These are phyloP conservation scores for Epichloe gansuensis DNA, from an alignment of 2,329 filamentous ascomycete species.

Conservation along the genomic window DNA sequence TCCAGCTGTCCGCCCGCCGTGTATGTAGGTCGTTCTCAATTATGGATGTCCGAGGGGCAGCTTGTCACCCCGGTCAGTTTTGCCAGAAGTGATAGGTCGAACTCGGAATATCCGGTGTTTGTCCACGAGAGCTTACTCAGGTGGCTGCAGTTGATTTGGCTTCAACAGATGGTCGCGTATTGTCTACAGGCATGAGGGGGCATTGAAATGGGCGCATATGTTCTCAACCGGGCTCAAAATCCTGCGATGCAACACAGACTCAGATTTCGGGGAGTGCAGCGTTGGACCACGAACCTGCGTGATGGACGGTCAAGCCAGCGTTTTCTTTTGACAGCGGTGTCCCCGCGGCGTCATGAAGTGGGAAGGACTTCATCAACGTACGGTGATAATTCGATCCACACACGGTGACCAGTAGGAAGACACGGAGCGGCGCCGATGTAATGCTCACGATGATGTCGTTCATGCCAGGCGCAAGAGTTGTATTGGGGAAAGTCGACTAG, in stretches of 20 bases:
- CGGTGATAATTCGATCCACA: no score
- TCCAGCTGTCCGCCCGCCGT: constrained; percentile 37
- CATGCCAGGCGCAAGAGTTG: not conserved
- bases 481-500: no score
- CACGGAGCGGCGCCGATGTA: not conserved
- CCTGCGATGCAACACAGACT: constrained; percentile 22
- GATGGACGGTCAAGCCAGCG: constrained; percentile 40
- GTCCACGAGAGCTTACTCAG: constrained; percentile 29
- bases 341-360: constrained; percentile 24
- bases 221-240: constrained; percentile 59
- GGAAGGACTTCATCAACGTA: not conserved
- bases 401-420: not conserved
- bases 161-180: constrained; percentile 58
- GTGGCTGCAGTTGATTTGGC: constrained; percentile 75
- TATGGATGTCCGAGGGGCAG: constrained; percentile 40
- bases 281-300: constrained; percentile 33
- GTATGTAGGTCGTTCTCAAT: constrained; percentile 43
- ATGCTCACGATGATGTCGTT: not conserved
- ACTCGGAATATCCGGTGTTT: no score
- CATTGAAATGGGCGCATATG: constrained; percentile 74
- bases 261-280: no score
- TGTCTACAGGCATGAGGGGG: constrained; percentile 70
- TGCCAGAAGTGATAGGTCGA: constrained; percentile 73
- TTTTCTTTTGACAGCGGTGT: constrained; percentile 41
- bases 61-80: constrained; percentile 57